Percentiles rank a stretch among this genome's conserved stretches.
phyloP scores from a whole-genome alignment of 1,139 yeast species.

The Hansenula sp. region DNA sequence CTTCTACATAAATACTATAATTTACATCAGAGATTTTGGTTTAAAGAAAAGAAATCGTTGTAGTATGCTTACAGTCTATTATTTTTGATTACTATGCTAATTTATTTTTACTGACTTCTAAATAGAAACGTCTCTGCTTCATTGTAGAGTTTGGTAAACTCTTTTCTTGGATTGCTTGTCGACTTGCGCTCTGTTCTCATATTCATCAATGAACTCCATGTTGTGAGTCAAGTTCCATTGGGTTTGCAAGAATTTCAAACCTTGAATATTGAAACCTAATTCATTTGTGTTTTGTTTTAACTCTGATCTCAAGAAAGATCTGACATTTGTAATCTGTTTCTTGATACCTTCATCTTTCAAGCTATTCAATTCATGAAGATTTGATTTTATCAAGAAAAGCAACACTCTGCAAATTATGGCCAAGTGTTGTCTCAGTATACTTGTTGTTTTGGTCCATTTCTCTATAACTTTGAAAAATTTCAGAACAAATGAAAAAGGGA shows the following conservation, averaged over 20 bases:
- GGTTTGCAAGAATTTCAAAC: constrained; percentile 64
- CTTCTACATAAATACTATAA: too few relatives aligned
- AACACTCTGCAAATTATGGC: constrained; percentile 70
- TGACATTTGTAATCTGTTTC: constrained; percentile 54
- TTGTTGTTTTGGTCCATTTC: constrained; percentile 58
- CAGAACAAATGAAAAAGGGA: constrained; percentile 83
- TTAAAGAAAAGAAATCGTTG: too few relatives aligned
- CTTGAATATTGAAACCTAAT: constrained; percentile 86
- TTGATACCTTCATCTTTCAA: constrained; percentile 63
- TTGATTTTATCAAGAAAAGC: constrained; percentile 65
- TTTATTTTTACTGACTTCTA: too few relatives aligned
- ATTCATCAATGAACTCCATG: constrained; percentile 69
- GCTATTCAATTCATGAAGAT: constrained; percentile 69
- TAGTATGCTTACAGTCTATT: too few relatives aligned
- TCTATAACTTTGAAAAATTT: constrained; percentile 69
- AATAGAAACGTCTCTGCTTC: too few relatives aligned
- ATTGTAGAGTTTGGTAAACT: constrained; percentile 41
- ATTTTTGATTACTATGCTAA: too few relatives aligned
- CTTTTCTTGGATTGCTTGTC: constrained; percentile 65
- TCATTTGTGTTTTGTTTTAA: constrained; percentile 49
- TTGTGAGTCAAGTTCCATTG: constrained; percentile 81
- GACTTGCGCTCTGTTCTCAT: constrained; percentile 49
- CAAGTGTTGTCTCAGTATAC: constrained; percentile 42
- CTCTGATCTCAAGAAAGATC: constrained; percentile 48
- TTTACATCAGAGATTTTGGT: too few relatives aligned